A percentile compares a stretch with the other conserved stretches of the same genome.
These are phyloP conservation scores for Cicer yamashitae DNA, from an alignment of 306 rosid species.

Conservation along the genomic window DNA sequence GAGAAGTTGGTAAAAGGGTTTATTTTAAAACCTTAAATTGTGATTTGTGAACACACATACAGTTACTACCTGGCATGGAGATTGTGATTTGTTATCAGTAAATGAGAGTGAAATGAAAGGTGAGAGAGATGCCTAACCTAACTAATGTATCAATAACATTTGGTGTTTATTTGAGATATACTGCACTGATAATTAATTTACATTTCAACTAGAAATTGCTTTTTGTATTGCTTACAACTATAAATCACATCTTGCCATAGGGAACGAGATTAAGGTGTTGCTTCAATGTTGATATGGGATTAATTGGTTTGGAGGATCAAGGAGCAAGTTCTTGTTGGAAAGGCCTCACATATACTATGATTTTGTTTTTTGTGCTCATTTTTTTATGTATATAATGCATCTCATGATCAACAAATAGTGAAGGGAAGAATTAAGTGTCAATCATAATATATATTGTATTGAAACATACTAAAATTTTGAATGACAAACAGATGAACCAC, in stretches of 20 bases:
- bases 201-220: not conserved
- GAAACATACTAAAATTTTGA: no score
- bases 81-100: not conserved
- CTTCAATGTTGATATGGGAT: conserved; percentile 18
- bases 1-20: conserved; percentile 43
- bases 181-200: not conserved
- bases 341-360: not conserved
- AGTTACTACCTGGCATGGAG: no score
- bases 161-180: not conserved
- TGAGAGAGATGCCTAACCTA: not conserved
- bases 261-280: conserved; percentile 40
- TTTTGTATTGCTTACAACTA: not conserved
- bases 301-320: not conserved
- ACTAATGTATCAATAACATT: not conserved
- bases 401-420: no score
- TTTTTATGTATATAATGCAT: no score
- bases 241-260: not conserved
- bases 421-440: no score
- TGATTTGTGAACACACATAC: conserved; percentile 23
- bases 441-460: no score
- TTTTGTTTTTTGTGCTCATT: no score
- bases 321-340: not conserved
- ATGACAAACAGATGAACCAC: no score
- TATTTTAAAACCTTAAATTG: not conserved
- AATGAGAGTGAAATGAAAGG: not conserved